Evolutionary conservation across 805 yeast species (phyloP), one percentile per base, ranked within the genome.

Genomic region (Schizosaccharomyces japonicus): DNA sequence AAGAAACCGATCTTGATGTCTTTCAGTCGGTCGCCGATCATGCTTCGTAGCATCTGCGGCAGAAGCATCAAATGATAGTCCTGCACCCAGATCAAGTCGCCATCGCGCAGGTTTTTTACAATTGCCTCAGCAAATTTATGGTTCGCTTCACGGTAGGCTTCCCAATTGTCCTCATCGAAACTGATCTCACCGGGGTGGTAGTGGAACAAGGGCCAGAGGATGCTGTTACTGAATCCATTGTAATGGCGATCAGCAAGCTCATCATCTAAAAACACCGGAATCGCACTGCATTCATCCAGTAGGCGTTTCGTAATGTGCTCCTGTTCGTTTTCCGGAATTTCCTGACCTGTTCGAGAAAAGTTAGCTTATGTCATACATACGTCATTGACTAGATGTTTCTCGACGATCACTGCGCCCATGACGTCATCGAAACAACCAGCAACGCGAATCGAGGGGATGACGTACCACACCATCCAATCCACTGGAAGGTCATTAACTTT

Each of bases 121-220:
- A 90, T 75, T 36, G 71, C 78, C 33, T 72, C 66, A 10, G 94
- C 90, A 65, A 90, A 90, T 51, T 72, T 66, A 50, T 76, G 65
- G 59, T 90, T 90, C 5, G 96, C 96, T 60, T 83, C 90, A 49
- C 83, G 80, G 61, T 90, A 90, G 1, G 96, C 96, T 48, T 85
- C 85, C 98, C 98, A 90, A 1, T 95, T 94, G 52, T 74, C 75
- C 60, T 90, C 98, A 62, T 90, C 98, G 58, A 90, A 90, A 60
- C 82, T 85, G 80, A 92, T 90, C 62, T 92, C 98, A 51, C 96
- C 98, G 0, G 99, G 98, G 59, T 90, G 98, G 63, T 90, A 90
- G 61, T 90, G 99, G 67, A 90, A 90, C 51, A 92, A 64, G 1
- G 99, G 99, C 99, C 99, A 90, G 53, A 90, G 66, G 52, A 90